phyloP scores from a whole-genome alignment of 768 basidiomycete species.

The Xerocomus brunneocitrinus region DNA sequence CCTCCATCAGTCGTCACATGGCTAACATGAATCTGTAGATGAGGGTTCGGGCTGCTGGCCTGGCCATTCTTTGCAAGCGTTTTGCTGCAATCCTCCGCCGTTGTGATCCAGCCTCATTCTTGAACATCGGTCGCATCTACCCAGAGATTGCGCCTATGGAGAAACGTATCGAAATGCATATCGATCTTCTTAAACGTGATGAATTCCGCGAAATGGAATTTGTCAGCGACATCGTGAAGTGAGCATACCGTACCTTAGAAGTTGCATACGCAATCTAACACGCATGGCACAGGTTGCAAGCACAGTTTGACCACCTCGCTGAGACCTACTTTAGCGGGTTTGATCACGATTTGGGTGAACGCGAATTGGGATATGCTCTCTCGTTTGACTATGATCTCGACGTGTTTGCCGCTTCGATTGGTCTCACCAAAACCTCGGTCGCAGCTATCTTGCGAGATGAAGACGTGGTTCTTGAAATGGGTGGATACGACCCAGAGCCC shows the following conservation, averaged over 20 bases:
- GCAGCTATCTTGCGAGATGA: constrained; percentile 69
- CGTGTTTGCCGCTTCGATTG: constrained; percentile 88
- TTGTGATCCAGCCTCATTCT: constrained; percentile 81
- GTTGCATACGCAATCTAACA: not conserved
- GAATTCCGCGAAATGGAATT: constrained; percentile 95
- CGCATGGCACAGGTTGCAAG: constrained; percentile 63
- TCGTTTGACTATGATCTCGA: constrained; percentile 91
- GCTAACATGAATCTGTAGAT: constrained; percentile 44
- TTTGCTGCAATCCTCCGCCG: constrained; percentile 80
- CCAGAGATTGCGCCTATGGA: constrained; percentile 86
- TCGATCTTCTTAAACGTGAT: constrained; percentile 77
- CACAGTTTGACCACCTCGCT: constrained; percentile 89
- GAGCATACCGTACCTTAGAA: constrained; percentile 26
- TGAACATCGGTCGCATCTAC: constrained; percentile 78
- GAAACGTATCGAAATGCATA: constrained; percentile 87
- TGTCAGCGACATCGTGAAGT: constrained; percentile 86
- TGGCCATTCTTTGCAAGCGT: constrained; percentile 82
- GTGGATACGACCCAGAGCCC: constrained; percentile 67
- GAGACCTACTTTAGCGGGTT: constrained; percentile 81
- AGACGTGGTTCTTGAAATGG: constrained; percentile 70
- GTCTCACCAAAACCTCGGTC: constrained; percentile 84
- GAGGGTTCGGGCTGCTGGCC: constrained; percentile 73
- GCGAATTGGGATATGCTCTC: constrained; percentile 76
- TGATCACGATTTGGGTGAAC: constrained; percentile 86
- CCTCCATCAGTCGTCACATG: not conserved